phyloP scores from a whole-genome alignment of 2,329 filamentous ascomycete genomes.

The Penicillium freii region DNA sequence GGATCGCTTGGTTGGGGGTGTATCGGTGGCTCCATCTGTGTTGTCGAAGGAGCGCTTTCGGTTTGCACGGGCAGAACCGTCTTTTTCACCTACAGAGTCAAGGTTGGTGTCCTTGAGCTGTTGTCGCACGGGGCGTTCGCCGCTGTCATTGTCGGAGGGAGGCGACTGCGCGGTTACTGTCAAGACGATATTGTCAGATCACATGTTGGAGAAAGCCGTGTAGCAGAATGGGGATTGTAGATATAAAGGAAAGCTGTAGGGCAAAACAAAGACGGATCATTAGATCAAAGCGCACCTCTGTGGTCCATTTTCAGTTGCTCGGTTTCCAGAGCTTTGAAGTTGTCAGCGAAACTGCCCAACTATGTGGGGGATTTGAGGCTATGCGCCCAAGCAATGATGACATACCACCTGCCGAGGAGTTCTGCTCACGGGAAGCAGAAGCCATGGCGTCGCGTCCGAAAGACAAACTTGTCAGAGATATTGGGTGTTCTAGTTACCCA shows the following conservation, averaged over 20 bases:
- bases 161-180: constrained; percentile 28
- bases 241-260: background rate
- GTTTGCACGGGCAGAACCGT: constrained; percentile 14
- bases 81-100: constrained; percentile 33
- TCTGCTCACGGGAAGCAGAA: constrained; percentile 15
- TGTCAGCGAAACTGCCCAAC: constrained; percentile 3
- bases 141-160: constrained; percentile 41
- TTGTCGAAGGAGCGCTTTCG: constrained; percentile 38
- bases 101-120: constrained; percentile 63
- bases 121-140: constrained; percentile 59
- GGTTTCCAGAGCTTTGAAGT: constrained; percentile 1
- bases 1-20: constrained; percentile 43
- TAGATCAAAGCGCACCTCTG: background rate
- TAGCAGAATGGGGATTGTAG: background rate
- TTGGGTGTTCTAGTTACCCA: constrained; percentile 6
- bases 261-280: background rate
- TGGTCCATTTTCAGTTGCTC: constrained; percentile 5
- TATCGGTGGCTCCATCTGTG: constrained; percentile 28
- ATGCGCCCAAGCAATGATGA: constrained; percentile 1
- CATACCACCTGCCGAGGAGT: constrained; percentile 11
- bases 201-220: background rate
- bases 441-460: constrained; percentile 15
- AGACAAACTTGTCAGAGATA: background rate
- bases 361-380: background rate
- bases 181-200: constrained; percentile 11